A percentile compares a stretch with the other conserved stretches of the same genome.
Conservation (phyloP, 805 yeast species). For the Yamadazyma takamatsuzukensis region DNA sequence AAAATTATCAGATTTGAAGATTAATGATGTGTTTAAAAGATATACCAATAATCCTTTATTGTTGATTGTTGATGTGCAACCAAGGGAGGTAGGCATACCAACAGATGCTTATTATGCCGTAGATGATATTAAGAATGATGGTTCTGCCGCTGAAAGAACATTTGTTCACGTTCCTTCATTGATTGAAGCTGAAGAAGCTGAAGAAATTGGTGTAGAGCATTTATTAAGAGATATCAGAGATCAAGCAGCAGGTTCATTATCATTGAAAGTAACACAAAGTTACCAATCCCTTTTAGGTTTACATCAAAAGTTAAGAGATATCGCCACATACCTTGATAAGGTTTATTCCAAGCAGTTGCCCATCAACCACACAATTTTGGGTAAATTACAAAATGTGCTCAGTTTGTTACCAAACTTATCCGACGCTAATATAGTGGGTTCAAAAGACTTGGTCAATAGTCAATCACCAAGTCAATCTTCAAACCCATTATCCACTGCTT, state of each 20-base stretch:
- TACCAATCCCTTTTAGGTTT: slow-evolving; percentile 84
- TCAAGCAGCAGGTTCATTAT: slow-evolving; percentile 91
- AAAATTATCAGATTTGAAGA: slow-evolving; percentile 80
- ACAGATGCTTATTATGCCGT: slow-evolving; percentile 93
- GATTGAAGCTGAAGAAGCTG: slow-evolving; percentile 98
- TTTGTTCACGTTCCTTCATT: slow-evolving; percentile 89
- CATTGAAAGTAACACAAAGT: slow-evolving; percentile 84
- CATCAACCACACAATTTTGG: slow-evolving; percentile 83
- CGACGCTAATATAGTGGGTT: slow-evolving; percentile 17
- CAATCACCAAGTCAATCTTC: slow-evolving; percentile 19
- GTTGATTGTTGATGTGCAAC: slow-evolving; percentile 88
- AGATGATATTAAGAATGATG: slow-evolving; percentile 95
- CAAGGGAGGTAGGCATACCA: slow-evolving; percentile 82
- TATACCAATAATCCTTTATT: slow-evolving; percentile 79
- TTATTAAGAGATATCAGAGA: slow-evolving; percentile 90
- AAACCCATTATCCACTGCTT: slow-evolving; percentile 68
- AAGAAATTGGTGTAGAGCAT: slow-evolving; percentile 98
- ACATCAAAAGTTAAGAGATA: slow-evolving; percentile 72
- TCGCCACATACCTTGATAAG: slow-evolving; percentile 71
- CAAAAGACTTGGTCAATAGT: slow-evolving; percentile 9
- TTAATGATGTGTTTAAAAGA: slow-evolving; percentile 81
- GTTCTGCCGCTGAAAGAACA: slow-evolving; percentile 86
- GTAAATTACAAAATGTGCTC: slow-evolving; percentile 91
- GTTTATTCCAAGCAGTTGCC: slow-evolving; percentile 74
- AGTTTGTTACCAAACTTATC: slow-evolving; percentile 82